A percentile compares a stretch with the other conserved stretches of the same genome.
These are phyloP conservation scores for Cyphellophora attinorum DNA, from an alignment of 2,329 filamentous ascomycete genomes.

Conservation along the genomic window DNA sequence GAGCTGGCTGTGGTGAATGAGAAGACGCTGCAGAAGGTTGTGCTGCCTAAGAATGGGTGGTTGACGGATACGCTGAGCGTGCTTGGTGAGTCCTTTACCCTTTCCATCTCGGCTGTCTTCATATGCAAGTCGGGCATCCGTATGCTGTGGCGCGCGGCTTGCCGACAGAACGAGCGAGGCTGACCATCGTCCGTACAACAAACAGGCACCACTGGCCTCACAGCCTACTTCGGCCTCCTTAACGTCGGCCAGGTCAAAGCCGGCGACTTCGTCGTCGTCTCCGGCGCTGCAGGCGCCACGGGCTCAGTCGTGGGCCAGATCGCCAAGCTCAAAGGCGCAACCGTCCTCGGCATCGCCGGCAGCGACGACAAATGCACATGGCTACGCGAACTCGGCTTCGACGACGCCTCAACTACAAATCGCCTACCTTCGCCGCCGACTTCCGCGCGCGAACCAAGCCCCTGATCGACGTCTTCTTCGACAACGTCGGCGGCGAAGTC, in stretches of 20 bases:
- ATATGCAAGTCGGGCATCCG: no score
- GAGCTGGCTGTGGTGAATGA: constrained; percentile 53
- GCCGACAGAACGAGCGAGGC: no score
- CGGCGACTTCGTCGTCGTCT: constrained; percentile 68
- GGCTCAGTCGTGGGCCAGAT: constrained; percentile 70
- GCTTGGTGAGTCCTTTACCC: constrained; percentile 22
- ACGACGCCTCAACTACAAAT: constrained; percentile 64
- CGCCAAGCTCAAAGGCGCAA: constrained; percentile 60
- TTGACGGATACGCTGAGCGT: constrained; percentile 54
- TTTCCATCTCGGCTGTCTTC: no score
- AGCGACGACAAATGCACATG: constrained; percentile 58
- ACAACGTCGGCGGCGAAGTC: constrained; percentile 66
- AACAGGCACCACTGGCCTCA: constrained; percentile 57
- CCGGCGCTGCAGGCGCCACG: constrained; percentile 68
- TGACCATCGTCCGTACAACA: neutral
- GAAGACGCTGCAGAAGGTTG: constrained; percentile 37
- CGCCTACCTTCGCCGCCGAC: constrained; percentile 48
- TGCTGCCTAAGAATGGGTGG: constrained; percentile 36
- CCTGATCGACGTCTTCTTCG: constrained; percentile 59
- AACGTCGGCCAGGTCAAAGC: constrained; percentile 58
- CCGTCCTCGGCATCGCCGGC: constrained; percentile 57
- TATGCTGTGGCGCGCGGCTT: neutral
- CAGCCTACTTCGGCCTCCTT: constrained; percentile 66
- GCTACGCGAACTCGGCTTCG: constrained; percentile 57
- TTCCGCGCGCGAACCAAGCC: constrained; percentile 51